Percentiles rank a stretch among this genome's conserved stretches.
phyloP scores from a whole-genome alignment of 2,329 filamentous ascomycete genomes.

The Penicillium fuscoglaucum region DNA sequence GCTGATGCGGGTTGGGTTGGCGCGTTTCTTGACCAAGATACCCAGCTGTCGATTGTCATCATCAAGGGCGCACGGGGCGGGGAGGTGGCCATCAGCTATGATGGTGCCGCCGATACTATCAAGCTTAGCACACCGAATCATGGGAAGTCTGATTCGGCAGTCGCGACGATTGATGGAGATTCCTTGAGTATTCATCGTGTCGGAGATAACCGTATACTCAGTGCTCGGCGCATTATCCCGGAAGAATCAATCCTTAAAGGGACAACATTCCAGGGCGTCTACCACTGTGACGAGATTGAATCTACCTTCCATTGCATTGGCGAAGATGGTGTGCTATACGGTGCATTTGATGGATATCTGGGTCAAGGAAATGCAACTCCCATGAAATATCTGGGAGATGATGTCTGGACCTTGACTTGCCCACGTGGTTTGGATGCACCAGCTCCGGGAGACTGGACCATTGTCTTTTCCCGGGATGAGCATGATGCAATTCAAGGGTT shows the following conservation, averaged over 20 bases:
- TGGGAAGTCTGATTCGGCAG: conserved; percentile 25
- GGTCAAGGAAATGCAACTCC: conserved; percentile 41
- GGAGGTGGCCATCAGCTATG: conserved; percentile 36
- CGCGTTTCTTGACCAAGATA: conserved; percentile 41
- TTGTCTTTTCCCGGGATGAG: conserved; percentile 36
- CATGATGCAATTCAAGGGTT: conserved; percentile 26
- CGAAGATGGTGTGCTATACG: conserved; percentile 43
- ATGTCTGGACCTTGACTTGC: conserved; percentile 43
- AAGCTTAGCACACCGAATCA: conserved; percentile 13
- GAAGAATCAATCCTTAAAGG: conserved; percentile 13
- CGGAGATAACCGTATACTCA: conserved; percentile 32
- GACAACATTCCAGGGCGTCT: conserved; percentile 30
- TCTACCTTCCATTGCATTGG: conserved; percentile 41
- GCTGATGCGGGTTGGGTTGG: conserved; percentile 35
- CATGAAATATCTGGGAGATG: conserved; percentile 42
- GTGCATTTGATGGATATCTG: conserved; percentile 45
- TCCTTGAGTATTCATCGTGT: conserved; percentile 28
- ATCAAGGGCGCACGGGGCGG: conserved; percentile 26
- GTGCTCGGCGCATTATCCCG: conserved; percentile 24
- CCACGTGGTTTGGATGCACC: conserved; percentile 45
- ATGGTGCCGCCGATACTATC: conserved; percentile 25
- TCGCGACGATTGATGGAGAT: conserved; percentile 34
- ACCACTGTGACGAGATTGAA: conserved; percentile 39
- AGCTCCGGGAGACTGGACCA: conserved; percentile 48
- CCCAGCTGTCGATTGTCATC: conserved; percentile 36